Evolutionary conservation across 1,139 yeast genomes (phyloP).

Genomic region (Candida sp.): DNA sequence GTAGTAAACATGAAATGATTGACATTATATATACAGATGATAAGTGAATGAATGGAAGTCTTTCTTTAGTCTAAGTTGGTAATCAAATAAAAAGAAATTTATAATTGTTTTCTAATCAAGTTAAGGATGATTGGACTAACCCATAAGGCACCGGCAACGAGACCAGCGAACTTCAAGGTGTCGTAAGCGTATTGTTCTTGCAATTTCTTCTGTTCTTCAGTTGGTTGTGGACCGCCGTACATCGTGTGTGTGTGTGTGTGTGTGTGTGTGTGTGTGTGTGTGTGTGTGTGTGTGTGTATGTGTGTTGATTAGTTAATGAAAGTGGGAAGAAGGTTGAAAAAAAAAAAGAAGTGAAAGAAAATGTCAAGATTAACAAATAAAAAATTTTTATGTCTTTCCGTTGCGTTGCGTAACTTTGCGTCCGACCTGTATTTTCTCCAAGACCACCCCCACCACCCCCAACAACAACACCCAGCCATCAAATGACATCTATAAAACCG

Average conservation of each 20-base stretch:
- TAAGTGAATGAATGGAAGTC: too few species aligned
- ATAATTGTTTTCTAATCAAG: constrained; percentile 62
- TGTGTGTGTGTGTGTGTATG: too few species aligned
- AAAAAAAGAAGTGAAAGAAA: constrained; percentile 2
- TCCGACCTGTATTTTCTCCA: too few species aligned
- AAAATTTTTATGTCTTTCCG: not conserved
- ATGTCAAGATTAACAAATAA: not conserved
- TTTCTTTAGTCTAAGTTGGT: not conserved
- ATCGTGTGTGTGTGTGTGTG: constrained; percentile 32
- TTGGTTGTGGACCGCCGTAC: constrained; percentile 82
- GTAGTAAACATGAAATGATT: not conserved
- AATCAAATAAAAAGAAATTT: constrained; percentile 7
- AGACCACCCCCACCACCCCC: not conserved
- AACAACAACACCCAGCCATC: not conserved
- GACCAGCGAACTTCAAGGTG: constrained; percentile 70
- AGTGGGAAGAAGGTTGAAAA: constrained; percentile 3
- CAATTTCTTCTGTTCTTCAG: constrained; percentile 78
- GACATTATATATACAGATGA: constrained; percentile 1
- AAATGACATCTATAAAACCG: constrained; percentile 83
- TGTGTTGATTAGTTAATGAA: not conserved
- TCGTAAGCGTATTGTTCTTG: constrained; percentile 73
- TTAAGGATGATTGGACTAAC: constrained; percentile 67
- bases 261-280: too few species aligned
- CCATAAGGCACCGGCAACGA: constrained; percentile 84
- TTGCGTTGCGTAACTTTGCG: too few species aligned